These are phyloP conservation scores for Kwoniella shivajii DNA, from an alignment of 1,284 basidiomycete genomes.

Conservation along the genomic window DNA sequence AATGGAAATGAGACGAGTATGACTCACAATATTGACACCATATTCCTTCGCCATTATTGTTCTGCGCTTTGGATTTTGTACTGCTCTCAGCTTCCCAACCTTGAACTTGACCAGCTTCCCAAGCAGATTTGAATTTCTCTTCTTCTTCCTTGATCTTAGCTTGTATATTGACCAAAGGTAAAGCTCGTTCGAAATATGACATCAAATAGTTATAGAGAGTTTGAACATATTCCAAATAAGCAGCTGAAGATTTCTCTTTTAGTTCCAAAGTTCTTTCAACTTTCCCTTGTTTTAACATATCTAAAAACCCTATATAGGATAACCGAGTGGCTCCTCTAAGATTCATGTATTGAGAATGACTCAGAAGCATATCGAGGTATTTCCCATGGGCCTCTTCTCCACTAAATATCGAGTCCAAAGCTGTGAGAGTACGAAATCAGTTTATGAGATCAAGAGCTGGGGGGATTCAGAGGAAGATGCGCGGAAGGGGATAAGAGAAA, in stretches of 20 bases:
- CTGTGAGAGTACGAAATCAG: conserved; percentile 54
- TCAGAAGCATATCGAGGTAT: conserved; percentile 88
- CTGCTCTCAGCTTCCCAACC: conserved; percentile 68
- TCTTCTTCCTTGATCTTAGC: conserved; percentile 67
- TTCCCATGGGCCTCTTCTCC: conserved; percentile 95
- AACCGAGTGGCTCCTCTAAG: conserved; percentile 78
- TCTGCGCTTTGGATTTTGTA: conserved; percentile 24
- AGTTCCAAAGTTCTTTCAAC: conserved; percentile 66
- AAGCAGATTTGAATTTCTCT: conserved; percentile 72
- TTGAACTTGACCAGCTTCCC: conserved; percentile 73
- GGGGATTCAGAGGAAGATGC: no score
- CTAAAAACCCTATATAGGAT: conserved; percentile 89
- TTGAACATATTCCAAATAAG: conserved; percentile 81
- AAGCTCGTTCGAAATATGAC: conserved; percentile 82
- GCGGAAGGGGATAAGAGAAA: no score
- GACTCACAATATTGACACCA: conserved; percentile 94
- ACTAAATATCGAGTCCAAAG: conserved; percentile 84
- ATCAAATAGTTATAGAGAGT: conserved; percentile 80
- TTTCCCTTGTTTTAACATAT: conserved; percentile 62
- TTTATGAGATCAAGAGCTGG: no score
- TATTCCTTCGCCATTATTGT: conserved; percentile 64
- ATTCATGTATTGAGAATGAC: conserved; percentile 88
- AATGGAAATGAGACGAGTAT: not conserved
- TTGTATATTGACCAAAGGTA: conserved; percentile 82
- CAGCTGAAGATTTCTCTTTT: conserved; percentile 70